Evolutionary conservation across 345 rosid species (phyloP), one percentile per base, ranked within the genome.

Genomic region (Fremontodendron californicum): DNA sequence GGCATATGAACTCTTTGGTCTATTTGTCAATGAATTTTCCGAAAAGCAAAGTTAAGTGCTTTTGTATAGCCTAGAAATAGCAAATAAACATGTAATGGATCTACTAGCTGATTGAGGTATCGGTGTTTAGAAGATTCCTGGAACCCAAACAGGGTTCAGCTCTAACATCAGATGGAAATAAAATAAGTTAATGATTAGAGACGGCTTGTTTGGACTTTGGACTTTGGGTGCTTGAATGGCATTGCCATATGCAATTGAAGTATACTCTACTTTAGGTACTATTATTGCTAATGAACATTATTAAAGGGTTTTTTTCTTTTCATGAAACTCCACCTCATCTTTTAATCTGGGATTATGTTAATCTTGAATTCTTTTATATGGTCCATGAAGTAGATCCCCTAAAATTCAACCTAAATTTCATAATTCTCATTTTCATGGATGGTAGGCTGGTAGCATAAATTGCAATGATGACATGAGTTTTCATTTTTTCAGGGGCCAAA

Each of bases 131-230:
- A 71, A 80, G 81, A 21, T 84, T 82, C 81, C 40, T 27, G 76
- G 77, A 74, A 45, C 65, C 77, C 67, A 65, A 60, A 63, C 65
- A 37, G 71, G 64, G 9, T 25, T 75, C 12, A 21, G 73, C 37
- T 76, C 75, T 52, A 61, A 7, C 45, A 55, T 69, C 62, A 75
- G 75, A 82, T 77, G 52, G 69, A 79, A 69, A 78, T 76, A 75
- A 78, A 70, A 58, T 52, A 58, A 49, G 55, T 80, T n/a, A 78
- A 86, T 84, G 48, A 74, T 78, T 72, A n/a, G 27, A 48, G 46
- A 64, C n/a, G n/a, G n/a, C 49, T 49, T 37, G 43, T 74, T 71
- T 71, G 49, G 70, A 62, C 70, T 18, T 71, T 33, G 15, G 16
- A 39, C 5, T 51, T 13, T 15, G 73, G 71, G 46, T 6, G n/a